Conservation (phyloP, 2,329 filamentous ascomycete genomes). For the Fusarium sp. region DNA sequence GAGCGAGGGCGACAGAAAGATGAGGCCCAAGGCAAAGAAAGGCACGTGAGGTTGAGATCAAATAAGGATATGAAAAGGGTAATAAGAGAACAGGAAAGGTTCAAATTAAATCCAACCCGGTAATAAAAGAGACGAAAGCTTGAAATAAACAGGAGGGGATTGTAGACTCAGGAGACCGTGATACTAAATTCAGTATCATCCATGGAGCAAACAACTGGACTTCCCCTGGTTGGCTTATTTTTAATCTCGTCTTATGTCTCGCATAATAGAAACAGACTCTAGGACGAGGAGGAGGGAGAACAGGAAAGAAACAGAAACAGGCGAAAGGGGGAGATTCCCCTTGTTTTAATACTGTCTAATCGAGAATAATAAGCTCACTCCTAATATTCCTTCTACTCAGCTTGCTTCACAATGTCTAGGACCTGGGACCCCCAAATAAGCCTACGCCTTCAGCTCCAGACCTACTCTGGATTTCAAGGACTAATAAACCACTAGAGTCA, state of each 20-base stretch:
- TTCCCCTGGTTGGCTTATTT: slow-evolving; percentile 15
- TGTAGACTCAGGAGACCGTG: slow-evolving; percentile 30
- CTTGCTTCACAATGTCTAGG: slow-evolving; percentile 4
- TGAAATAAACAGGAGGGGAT: slow-evolving; percentile 8
- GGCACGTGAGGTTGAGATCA: neutral
- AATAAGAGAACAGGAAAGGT: slow-evolving; percentile 2
- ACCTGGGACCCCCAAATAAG: neutral
- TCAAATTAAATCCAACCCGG: slow-evolving; percentile 14
- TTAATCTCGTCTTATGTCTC: slow-evolving; percentile 36
- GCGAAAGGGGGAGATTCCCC: slow-evolving; percentile 7
- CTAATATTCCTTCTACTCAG: slow-evolving; percentile 13
- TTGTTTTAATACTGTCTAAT: slow-evolving; percentile 11
- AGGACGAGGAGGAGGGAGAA: slow-evolving; percentile 2
- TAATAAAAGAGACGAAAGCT: slow-evolving; percentile 12
- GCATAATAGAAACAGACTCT: slow-evolving; percentile 12
- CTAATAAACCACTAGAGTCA: slow-evolving; percentile 14
- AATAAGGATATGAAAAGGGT: neutral
- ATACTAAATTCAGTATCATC: slow-evolving; percentile 36
- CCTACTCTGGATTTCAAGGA: slow-evolving; percentile 9
- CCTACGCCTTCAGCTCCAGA: neutral
- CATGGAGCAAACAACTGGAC: slow-evolving; percentile 13
- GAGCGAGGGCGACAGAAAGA: neutral
- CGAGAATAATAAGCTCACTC: slow-evolving; percentile 21
- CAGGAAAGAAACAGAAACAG: neutral
- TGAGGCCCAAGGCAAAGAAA: neutral